A percentile compares a stretch with the other conserved stretches of the same genome.
phyloP scores from a whole-genome alignment of 371 early-diverging fungal species.

The Rhizopus stolonifer region DNA sequence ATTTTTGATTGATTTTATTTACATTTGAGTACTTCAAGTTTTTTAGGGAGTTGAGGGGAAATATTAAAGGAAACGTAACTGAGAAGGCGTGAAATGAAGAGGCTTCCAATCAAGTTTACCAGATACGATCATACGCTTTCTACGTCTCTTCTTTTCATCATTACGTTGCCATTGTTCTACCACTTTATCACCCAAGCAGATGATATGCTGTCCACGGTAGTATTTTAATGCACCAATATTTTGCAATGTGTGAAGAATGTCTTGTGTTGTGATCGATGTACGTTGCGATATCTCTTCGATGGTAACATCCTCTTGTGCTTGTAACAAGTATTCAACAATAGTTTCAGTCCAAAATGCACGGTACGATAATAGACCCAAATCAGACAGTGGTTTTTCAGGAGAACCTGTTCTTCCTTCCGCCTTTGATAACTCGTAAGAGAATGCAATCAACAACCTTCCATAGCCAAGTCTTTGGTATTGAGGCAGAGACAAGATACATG shows the following conservation, averaged over 20 bases:
- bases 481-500: slow-evolving; percentile 99
- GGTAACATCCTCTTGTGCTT: slow-evolving; percentile 52
- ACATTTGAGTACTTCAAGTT: too few relatives aligned
- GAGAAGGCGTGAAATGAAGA: slow-evolving; percentile 74
- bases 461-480: slow-evolving; percentile 98
- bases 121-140: slow-evolving; percentile 76
- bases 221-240: slow-evolving; percentile 92
- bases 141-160: slow-evolving; percentile 70
- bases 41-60: neutral
- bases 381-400: slow-evolving; percentile 99
- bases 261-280: slow-evolving; percentile 91
- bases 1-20: neutral
- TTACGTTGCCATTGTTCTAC: slow-evolving; percentile 75
- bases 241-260: slow-evolving; percentile 94
- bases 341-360: slow-evolving; percentile 96
- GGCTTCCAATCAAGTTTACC: slow-evolving; percentile 79
- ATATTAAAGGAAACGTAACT: slow-evolving; percentile 68
- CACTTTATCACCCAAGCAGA: slow-evolving; percentile 89
- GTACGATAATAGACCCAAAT: slow-evolving; percentile 96
- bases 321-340: slow-evolving; percentile 60
- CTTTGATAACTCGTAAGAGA: slow-evolving; percentile 96
- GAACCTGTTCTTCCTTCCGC: slow-evolving; percentile 94
- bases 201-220: slow-evolving; percentile 91
- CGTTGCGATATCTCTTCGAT: slow-evolving; percentile 83
- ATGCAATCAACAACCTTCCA: slow-evolving; percentile 96